Base-by-base conservation (phyloP, 2,329 filamentous ascomycete species). In the Stachybotrys chartarum region DNA sequence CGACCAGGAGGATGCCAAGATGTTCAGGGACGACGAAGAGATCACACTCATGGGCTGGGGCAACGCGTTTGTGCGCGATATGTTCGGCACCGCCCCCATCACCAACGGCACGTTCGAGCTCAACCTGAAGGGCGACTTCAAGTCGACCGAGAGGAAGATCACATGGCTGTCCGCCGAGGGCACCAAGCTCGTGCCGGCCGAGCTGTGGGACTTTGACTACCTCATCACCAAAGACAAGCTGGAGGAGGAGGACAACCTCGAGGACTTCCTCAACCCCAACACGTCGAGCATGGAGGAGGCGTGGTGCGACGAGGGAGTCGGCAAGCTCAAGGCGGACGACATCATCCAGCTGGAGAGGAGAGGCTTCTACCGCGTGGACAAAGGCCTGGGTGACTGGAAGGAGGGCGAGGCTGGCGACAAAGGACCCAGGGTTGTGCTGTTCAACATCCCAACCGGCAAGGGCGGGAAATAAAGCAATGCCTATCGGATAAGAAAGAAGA, bases 31-130 rank as follows among this genome's bases (percentile, higher is more conserved):
- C 57, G 86, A 87, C 67, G 93, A 97, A 76, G 92, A 97, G 72
- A 90, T 97, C 65, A 97, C 93, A 0, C 80, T 97, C 47, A 97
- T 97, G 93, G 88, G 88, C 70, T 97, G 93, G 93, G 94, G 93
- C 63, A 95, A 96, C 66, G 90, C 88, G 12, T 83, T 91, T 61
- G 88, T 94, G 30, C 83, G 85, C 55, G 83, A 85, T 57, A 83
- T 90, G 58, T 77, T 82, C 51, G 72, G 75, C 32, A 71, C 73
- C 17, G 78, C 78, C 11, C 76, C 82, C 51, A 85, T 96, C 64
- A 87, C 85, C 12, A 77, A 75, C 42, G 79, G 96, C 45, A 87
- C 88, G 56, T 78, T 94, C 54, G 90, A 96, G 73, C 83, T 97
- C n/a, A 88, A 97, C 72, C 83, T 97, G 52, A 84, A 88, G 64